These are phyloP conservation scores for Tieghemostelium lacteum DNA, from an alignment of 78 protist species.

Conservation along the genomic window DNA sequence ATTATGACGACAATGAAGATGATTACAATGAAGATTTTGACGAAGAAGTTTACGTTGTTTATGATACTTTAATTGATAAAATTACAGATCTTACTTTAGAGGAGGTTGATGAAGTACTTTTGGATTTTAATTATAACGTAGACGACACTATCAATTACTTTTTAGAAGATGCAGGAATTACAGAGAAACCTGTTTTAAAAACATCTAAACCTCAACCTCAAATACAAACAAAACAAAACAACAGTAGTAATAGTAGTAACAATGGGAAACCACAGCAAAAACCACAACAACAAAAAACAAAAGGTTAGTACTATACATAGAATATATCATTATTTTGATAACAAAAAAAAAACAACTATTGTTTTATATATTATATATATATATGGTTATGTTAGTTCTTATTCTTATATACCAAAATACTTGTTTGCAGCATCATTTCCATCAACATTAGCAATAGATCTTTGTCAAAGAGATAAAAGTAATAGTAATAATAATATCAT, in stretches of 20 bases:
- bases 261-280: neutral
- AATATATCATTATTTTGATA: too few species aligned
- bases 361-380: too few species aligned
- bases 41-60: constrained; percentile 62
- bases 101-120: constrained; percentile 52
- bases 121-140: constrained; percentile 44
- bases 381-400: too few species aligned
- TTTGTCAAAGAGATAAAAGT: neutral
- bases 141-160: constrained; percentile 40
- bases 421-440: constrained; percentile 2
- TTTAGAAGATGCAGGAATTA: neutral
- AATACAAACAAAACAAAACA: neutral
- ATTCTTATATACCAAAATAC: neutral
- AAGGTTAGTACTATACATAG: neutral
- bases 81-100: constrained; percentile 12
- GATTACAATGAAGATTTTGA: constrained; percentile 48
- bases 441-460: constrained; percentile 46
- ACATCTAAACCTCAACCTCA: neutral
- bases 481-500: neutral
- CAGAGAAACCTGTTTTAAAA: too few species aligned
- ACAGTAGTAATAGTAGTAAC: neutral
- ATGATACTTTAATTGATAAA: constrained; percentile 32
- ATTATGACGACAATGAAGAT: constrained; percentile 14
- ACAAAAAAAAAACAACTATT: too few species aligned
- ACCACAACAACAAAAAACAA: neutral